Evolutionary conservation across 441 rosid genomes (phyloP).

Genomic region (Bocquillonia castaneifolia): DNA sequence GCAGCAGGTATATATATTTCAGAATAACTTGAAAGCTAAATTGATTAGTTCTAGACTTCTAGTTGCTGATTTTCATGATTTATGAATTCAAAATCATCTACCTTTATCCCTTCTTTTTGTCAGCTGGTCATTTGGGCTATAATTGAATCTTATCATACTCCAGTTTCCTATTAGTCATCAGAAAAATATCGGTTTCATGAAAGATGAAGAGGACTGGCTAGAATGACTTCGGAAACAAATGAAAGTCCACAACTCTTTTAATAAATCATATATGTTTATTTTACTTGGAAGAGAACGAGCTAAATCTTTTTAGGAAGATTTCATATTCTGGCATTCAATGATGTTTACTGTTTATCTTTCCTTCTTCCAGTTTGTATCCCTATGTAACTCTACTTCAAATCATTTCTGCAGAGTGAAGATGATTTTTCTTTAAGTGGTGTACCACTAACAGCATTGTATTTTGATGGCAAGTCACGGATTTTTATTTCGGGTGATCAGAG

Average conservation of each 20-base stretch:
- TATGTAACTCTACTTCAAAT: background rate
- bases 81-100: background rate
- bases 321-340: background rate
- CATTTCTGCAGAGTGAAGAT: conserved; percentile 61
- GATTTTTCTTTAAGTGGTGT: conserved; percentile 60
- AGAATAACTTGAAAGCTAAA: too few species aligned
- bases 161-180: background rate
- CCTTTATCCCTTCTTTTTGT: too few species aligned
- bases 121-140: background rate
- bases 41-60: too few species aligned
- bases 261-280: background rate
- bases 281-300: background rate
- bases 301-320: background rate
- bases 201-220: background rate
- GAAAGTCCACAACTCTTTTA: background rate
- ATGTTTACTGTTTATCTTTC: background rate
- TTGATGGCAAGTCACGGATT: conserved; percentile 47
- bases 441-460: conserved; percentile 61
- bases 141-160: background rate
- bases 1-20: conserved; percentile 77
- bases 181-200: background rate
- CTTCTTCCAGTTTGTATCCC: background rate
- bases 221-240: background rate
- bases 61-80: background rate
- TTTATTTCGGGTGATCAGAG: conserved; percentile 79